Evolutionary conservation across 2,329 filamentous ascomycete genomes (phyloP).

Genomic region (Fusarium sp.): DNA sequence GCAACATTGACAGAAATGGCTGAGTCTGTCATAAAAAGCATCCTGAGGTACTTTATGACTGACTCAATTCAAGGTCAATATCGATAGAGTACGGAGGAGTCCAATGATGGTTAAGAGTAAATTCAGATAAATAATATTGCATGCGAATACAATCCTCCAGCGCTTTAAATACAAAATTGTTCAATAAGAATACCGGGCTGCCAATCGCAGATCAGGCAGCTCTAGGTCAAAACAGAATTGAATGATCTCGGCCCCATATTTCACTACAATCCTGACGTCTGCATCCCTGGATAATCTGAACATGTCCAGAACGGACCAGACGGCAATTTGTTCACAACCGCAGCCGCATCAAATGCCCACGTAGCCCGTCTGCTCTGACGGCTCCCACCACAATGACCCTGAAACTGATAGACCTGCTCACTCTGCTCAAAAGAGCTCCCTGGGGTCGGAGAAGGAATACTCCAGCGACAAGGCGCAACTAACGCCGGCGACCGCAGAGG

Average conservation of each 20-base stretch:
- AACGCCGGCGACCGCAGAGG: fast-evolving
- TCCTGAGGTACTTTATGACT: not conserved
- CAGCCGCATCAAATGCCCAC: not conserved
- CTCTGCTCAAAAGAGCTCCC: not conserved
- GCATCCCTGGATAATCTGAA: too few species aligned
- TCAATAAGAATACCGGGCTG: fast-evolving
- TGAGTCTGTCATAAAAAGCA: not conserved
- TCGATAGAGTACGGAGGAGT: not conserved
- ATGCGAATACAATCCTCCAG: fast-evolving
- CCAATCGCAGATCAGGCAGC: not conserved
- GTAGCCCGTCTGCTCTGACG: not conserved
- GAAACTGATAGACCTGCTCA: not conserved
- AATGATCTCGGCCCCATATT: fast-evolving
- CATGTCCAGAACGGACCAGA: not conserved
- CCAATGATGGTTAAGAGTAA: fast-evolving
- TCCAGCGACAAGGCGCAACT: not conserved
- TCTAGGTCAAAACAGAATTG: not conserved
- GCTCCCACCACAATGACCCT: fast-evolving
- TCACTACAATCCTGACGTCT: fast-evolving
- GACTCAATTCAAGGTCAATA: not conserved
- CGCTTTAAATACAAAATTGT: fast-evolving
- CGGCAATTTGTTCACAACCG: fast-evolving
- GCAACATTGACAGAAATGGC: too few species aligned
- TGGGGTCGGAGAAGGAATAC: fast-evolving
- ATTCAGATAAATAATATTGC: not conserved